Evolutionary conservation across 805 yeast species (phyloP).

Genomic region (Yarrowia sp.): DNA sequence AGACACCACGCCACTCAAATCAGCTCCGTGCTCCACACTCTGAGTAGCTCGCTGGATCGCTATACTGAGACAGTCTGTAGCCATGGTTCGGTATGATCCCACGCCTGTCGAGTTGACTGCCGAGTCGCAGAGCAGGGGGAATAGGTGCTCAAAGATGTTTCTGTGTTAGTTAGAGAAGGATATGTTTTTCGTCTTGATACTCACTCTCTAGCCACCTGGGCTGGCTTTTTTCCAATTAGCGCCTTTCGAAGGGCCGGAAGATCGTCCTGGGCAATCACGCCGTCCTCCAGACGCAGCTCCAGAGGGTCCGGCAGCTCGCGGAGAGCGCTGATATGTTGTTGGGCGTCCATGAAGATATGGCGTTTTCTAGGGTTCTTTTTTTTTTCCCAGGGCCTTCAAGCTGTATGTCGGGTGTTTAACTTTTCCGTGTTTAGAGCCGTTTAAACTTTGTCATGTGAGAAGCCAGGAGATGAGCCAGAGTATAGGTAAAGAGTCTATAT

Average conservation of each 20-base stretch:
- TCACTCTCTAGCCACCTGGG: neutral
- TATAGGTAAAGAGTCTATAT: neutral
- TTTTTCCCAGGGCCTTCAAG: neutral
- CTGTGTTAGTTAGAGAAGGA: neutral
- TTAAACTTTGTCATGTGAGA: neutral
- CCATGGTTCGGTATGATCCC: conserved; percentile 43
- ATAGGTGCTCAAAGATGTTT: neutral
- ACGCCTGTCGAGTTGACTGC: conserved; percentile 40
- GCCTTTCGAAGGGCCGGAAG: neutral
- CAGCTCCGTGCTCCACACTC: conserved; percentile 28
- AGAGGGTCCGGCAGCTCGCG: conserved; percentile 1
- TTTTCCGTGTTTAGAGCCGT: neutral
- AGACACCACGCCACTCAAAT: conserved; percentile 25
- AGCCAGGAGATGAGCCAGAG: neutral
- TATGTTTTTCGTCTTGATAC: neutral
- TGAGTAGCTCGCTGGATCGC: conserved; percentile 63
- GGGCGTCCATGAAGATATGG: neutral
- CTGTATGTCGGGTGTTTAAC: neutral
- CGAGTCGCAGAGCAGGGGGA: conserved; percentile 38
- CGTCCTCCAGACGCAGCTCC: neutral
- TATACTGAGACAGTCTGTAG: conserved; percentile 61
- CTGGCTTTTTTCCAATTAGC: conserved; percentile 2
- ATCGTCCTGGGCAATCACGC: neutral
- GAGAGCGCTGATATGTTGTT: neutral
- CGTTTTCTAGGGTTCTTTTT: neutral